A percentile compares a stretch with the other conserved stretches of the same genome.
Conservation (phyloP, 805 yeast species). For the Kuraishia floccosa region DNA sequence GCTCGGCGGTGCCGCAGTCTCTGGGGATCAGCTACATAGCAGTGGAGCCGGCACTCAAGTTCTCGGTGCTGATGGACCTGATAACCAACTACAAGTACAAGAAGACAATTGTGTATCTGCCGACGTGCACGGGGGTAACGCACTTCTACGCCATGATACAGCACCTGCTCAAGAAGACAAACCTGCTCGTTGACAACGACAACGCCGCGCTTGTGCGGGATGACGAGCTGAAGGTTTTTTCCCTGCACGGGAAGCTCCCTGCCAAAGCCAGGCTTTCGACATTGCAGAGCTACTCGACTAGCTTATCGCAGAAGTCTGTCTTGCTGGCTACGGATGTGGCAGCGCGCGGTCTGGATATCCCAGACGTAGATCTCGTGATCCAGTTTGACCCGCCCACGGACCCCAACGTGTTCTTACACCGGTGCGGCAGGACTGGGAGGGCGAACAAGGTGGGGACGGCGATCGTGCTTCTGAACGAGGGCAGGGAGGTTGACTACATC, state of each 20-base stretch:
- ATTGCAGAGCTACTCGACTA: conserved; percentile 44
- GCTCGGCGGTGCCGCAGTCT: conserved; percentile 46
- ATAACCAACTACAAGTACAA: conserved; percentile 45
- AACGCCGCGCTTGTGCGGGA: too few species aligned
- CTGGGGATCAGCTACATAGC: conserved; percentile 51
- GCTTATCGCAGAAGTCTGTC: conserved; percentile 37
- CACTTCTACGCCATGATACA: conserved; percentile 55
- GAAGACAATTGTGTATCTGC: conserved; percentile 84
- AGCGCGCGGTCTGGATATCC: conserved; percentile 92
- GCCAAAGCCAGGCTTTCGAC: conserved; percentile 73
- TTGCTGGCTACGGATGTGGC: conserved; percentile 96
- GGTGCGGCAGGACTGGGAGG: conserved; percentile 93
- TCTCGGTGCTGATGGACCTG: conserved; percentile 45
- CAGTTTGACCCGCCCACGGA: conserved; percentile 94
- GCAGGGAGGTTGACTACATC: conserved; percentile 73
- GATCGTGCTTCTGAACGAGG: conserved; percentile 57
- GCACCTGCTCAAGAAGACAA: conserved; percentile 20
- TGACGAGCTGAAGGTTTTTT: conserved; percentile 31
- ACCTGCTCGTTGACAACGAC: too few species aligned
- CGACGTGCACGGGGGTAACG: conserved; percentile 80
- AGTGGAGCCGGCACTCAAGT: conserved; percentile 47
- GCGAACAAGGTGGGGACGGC: conserved; percentile 82
- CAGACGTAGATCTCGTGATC: conserved; percentile 83
- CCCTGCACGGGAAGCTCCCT: conserved; percentile 87
- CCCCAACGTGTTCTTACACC: conserved; percentile 81